Base-by-base conservation (phyloP, 164 flowering plant species). In the Vitis vinifera region DNA sequence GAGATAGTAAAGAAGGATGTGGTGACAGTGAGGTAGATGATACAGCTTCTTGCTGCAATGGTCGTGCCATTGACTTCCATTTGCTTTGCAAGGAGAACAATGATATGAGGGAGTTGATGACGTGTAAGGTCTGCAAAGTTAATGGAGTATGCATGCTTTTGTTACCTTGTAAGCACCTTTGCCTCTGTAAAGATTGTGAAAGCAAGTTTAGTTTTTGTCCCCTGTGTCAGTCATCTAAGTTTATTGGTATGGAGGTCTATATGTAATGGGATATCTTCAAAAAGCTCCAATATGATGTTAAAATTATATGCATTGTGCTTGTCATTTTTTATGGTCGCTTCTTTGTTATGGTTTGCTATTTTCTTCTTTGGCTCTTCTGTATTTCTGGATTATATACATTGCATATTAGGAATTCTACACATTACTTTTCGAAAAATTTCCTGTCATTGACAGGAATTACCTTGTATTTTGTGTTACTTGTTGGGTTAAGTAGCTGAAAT, bases 91-190 rank as follows among this genome's bases (percentile, higher is more conserved):
- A 81, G 77, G 87, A 85, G 70, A 76, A 71, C 66, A 82, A 70
- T 74, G 86, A 75, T 59, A 70, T 73, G 84, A 83, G 82, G 67
- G 87, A 82, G 76, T 61, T 72, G 69, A 84, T 88, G 88, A 86
- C 82, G 37, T 93, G 98, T 80, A 88, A 85, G 82, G 85, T 80
- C 63, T 93, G 98, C 79, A 72, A 87, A 68, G 82, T 82, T 10
- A 91, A 87, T 66, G 89, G 86, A 55, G 91, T 82, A 0, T 81
- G 89, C 85, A 88, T 89, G 91, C 87, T 93, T 73, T 79, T 89
- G 78, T 76, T 91, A 68, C 98, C 98, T 48, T 93, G 98, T 85
- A 86, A 89, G 86, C 98, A 93, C 81, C 88, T 93, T 23, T 91
- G 98, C 66, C 72, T 91, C 47, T 93, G 98, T 84, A 93, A 86